These are phyloP conservation scores for Nissolia schottii DNA, from an alignment of 306 rosid genomes.

Conservation along the genomic window DNA sequence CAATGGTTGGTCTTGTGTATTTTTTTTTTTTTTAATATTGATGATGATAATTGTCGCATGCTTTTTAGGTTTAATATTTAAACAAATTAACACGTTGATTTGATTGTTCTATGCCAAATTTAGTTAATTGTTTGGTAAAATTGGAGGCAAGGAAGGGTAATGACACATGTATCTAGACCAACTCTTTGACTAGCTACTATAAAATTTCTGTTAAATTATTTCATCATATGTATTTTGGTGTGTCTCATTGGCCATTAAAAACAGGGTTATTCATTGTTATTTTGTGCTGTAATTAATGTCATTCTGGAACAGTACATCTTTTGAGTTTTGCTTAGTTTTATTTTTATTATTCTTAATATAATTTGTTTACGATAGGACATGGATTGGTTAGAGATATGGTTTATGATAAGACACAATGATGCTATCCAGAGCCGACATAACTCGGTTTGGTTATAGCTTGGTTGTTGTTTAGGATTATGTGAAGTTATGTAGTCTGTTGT, in stretches of 20 bases:
- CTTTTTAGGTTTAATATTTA: slow-evolving; percentile 17
- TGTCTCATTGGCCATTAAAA: neutral
- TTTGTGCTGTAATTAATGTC: neutral
- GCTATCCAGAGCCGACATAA: neutral
- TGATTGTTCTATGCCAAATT: neutral
- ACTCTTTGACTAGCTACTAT: neutral
- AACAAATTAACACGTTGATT: neutral
- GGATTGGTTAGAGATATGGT: neutral
- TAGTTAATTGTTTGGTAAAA: neutral
- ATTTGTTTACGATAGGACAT: neutral
- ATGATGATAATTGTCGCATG: slow-evolving; percentile 8
- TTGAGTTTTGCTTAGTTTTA: neutral
- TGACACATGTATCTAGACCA: neutral
- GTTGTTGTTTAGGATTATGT: neutral
- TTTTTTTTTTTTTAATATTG: neutral
- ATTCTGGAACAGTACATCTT: neutral
- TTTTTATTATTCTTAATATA: too few relatives aligned
- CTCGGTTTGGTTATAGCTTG: neutral
- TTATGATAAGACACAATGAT: neutral
- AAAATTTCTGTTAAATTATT: neutral
- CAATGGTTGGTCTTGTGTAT: slow-evolving; percentile 7
- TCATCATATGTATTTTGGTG: neutral
- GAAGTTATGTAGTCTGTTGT: neutral
- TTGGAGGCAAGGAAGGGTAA: neutral
- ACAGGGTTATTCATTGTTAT: neutral